Percentiles rank a stretch among this genome's conserved stretches.
These are phyloP conservation scores for Colletotrichum orbiculare DNA, from an alignment of 2,329 filamentous ascomycete genomes.

Conservation along the genomic window DNA sequence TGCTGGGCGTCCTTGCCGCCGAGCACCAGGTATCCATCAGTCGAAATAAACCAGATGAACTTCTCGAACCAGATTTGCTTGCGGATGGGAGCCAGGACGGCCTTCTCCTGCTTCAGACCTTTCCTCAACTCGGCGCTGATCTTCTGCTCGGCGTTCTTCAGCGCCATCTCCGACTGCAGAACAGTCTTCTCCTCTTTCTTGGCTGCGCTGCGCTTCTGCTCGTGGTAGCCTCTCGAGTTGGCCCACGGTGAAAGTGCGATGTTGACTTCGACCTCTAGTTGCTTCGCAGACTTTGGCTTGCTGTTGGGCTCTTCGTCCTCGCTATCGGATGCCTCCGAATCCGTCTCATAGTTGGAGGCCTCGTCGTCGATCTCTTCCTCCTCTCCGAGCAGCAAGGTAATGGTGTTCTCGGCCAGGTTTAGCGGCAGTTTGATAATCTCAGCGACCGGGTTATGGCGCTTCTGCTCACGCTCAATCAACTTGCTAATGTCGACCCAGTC, in stretches of 20 bases:
- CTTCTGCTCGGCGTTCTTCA: conserved; percentile 92
- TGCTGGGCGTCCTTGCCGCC: conserved; percentile 90
- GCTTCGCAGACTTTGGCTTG: conserved; percentile 57
- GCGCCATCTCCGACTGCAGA: conserved; percentile 81
- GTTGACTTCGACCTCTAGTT: conserved; percentile 83
- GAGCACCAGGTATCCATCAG: conserved; percentile 92
- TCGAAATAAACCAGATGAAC: conserved; percentile 94
- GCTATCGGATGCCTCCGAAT: conserved; percentile 72
- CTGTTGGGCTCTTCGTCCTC: conserved; percentile 49
- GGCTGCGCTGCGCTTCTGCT: conserved; percentile 84
- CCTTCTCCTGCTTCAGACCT: conserved; percentile 90
- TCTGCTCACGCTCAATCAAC: conserved; percentile 88
- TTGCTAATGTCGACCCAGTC: conserved; percentile 95
- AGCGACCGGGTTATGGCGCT: conserved; percentile 83
- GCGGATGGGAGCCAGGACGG: conserved; percentile 83
- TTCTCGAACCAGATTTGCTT: conserved; percentile 97
- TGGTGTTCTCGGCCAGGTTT: conserved; percentile 88
- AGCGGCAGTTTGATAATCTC: conserved; percentile 87
- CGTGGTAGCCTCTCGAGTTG: conserved; percentile 93
- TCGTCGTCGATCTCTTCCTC: conserved; percentile 72
- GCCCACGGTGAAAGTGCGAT: conserved; percentile 85
- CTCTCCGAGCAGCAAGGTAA: conserved; percentile 83
- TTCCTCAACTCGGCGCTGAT: conserved; percentile 88
- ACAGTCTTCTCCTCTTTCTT: conserved; percentile 89
- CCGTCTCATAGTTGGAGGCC: conserved; percentile 71